Evolutionary conservation across 352 stramenopile genomes (phyloP).

Genomic region (Globisporangium cederbergense): DNA sequence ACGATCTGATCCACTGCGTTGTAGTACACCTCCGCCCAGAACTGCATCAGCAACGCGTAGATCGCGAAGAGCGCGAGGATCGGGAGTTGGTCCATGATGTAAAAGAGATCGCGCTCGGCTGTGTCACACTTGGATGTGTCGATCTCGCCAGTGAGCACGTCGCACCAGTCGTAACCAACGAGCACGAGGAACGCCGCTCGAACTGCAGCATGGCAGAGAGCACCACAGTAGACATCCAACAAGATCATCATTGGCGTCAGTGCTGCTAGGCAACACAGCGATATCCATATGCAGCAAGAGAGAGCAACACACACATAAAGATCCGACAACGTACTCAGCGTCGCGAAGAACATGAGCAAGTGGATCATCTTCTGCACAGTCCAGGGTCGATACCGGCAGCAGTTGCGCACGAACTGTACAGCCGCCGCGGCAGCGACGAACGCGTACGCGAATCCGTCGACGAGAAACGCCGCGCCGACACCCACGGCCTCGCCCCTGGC

Average conservation of each 20-base stretch:
- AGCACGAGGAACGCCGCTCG: slow-evolving; percentile 69
- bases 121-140: slow-evolving; percentile 49
- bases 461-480: slow-evolving; percentile 61
- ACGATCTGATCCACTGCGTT: slow-evolving; percentile 77
- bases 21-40: slow-evolving; percentile 89
- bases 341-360: slow-evolving; percentile 77
- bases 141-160: slow-evolving; percentile 68
- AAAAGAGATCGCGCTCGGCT: slow-evolving; percentile 77
- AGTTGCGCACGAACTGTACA: slow-evolving; percentile 80
- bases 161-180: slow-evolving; percentile 79
- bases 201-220: slow-evolving; percentile 22
- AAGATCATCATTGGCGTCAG: background rate
- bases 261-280: background rate
- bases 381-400: slow-evolving; percentile 77
- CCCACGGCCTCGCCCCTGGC: slow-evolving; percentile 37
- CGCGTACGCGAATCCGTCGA: slow-evolving; percentile 65
- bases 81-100: slow-evolving; percentile 79
- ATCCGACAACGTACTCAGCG: slow-evolving; percentile 36
- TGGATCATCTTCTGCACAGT: slow-evolving; percentile 89
- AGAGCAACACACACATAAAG: background rate
- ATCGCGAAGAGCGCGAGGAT: slow-evolving; percentile 82
- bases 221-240: no score
- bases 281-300: background rate
- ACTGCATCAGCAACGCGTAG: slow-evolving; percentile 82
- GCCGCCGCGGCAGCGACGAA: slow-evolving; percentile 51